Base-by-base conservation (phyloP, 2,329 filamentous ascomycete species). In the Trichophyton rubrum region DNA sequence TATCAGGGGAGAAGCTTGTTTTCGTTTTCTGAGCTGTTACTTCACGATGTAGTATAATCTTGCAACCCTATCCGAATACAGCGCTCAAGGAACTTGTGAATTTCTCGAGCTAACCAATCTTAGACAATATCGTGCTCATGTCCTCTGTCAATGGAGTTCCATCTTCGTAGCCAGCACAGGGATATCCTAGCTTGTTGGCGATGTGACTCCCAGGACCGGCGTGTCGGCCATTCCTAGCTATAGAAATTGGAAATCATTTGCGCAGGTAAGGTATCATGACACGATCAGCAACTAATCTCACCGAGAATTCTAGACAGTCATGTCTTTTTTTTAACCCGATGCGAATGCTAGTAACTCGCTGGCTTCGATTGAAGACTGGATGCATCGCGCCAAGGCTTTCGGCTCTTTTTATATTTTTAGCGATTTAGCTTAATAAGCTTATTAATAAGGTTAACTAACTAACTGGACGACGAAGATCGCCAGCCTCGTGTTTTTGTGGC, bases 1-100 rank as follows among this genome's bases (percentile, higher is more conserved):
- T 56, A 11, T 56, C 53, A 27, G 53, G 53, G 7, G 53, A 56
- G 20, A 56, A 56, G 27, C 53, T 56, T 35, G 53, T 56, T 8
- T 56, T 56, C 20, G 53, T 56, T n/a, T 56, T 56, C 17, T 56
- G 13, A 56, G 27, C 27, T 2, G 30, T 11, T 35, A 51, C 11
- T 51, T 51, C 45, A 27, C 13, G 24, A 27, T 30, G 45, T 51
- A 27, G 45, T 51, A 51, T 51, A 24, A 51, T 11, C 5, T 22
- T 51, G 45, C 45, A 24, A 51, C 15, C 40, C n/a, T n/a, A 43
- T 17, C 40, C 6, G 1, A n/a, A n/a, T 13, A 2, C 33, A 38
- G 33, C 9, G 8, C 33, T 13, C 33, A 38, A 38, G 33, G 13
- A 38, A 38, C 33, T 9, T 38, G 9, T 38, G 33, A 11, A 2